A percentile compares a stretch with the other conserved stretches of the same genome.
Evolutionary conservation across 345 rosid genomes (phyloP).

Genomic region (Trapa incisa): DNA sequence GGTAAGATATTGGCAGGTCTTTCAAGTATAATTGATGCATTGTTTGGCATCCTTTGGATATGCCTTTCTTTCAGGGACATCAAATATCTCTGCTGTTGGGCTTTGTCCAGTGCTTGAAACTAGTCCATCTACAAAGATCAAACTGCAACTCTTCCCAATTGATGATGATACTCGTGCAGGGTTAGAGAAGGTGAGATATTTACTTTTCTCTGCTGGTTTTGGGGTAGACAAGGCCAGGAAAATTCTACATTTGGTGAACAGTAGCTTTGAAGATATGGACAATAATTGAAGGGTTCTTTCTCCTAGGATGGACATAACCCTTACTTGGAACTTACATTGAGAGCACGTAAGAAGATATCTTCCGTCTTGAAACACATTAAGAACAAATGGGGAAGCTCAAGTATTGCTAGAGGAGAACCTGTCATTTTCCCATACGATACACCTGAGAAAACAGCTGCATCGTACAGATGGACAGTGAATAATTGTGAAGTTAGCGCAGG

Average conservation of each 20-base stretch:
- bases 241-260: neutral
- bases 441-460: constrained; percentile 16
- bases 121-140: constrained; percentile 37
- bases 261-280: neutral
- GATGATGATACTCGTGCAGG: constrained; percentile 52
- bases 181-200: constrained; percentile 50
- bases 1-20: neutral
- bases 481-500: constrained; percentile 32
- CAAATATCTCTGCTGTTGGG: constrained; percentile 11
- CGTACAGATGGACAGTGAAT: constrained; percentile 39
- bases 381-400: constrained; percentile 13
- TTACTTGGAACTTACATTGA: constrained; percentile 63
- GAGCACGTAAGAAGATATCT: constrained; percentile 11
- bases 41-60: neutral
- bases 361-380: constrained; percentile 14
- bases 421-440: constrained; percentile 40
- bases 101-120: constrained; percentile 19
- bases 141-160: constrained; percentile 78
- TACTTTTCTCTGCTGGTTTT: neutral
- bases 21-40: neutral
- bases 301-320: constrained; percentile 76
- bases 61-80: neutral
- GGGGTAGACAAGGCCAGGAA: neutral
- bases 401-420: constrained; percentile 50
- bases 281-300: neutral